Evolutionary conservation across 306 rosid genomes (phyloP).

Genomic region (Inga laurina): DNA sequence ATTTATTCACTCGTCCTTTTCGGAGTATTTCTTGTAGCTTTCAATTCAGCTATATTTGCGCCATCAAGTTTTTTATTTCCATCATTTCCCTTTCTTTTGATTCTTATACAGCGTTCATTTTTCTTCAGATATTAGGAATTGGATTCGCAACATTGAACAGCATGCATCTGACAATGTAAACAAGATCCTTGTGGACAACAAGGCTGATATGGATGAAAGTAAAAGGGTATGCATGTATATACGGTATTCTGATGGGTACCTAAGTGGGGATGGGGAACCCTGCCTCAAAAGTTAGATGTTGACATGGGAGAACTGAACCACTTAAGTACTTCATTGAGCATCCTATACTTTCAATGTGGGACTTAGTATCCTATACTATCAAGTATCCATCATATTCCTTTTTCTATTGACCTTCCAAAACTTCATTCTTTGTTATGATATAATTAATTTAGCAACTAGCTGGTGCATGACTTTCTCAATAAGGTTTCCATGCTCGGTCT

Average conservation of each 20-base stretch:
- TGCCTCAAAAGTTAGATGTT: neutral
- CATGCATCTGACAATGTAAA: slow-evolving; percentile 84
- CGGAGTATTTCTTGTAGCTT: neutral
- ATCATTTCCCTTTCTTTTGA: neutral
- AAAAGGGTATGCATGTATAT: slow-evolving; percentile 57
- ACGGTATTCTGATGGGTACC: neutral
- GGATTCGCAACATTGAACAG: slow-evolving; percentile 88
- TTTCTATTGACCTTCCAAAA: slow-evolving; percentile 25
- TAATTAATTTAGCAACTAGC: neutral
- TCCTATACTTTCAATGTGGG: no score
- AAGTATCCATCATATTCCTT: neutral
- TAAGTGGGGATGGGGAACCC: neutral
- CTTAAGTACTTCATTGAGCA: neutral
- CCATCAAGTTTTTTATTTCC: slow-evolving; percentile 21
- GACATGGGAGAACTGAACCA: neutral
- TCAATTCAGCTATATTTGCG: slow-evolving; percentile 19
- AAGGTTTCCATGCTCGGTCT: neutral
- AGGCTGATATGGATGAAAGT: slow-evolving; percentile 94
- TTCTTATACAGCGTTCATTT: slow-evolving; percentile 22
- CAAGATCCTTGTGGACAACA: slow-evolving; percentile 81
- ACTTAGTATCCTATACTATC: no score
- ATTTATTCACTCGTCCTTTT: slow-evolving; percentile 13
- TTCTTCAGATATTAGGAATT: slow-evolving; percentile 73
- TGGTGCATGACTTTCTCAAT: neutral
- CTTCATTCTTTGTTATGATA: slow-evolving; percentile 9